phyloP scores from a whole-genome alignment of 2,329 filamentous ascomycete genomes.

The Curvularia spicifera region DNA sequence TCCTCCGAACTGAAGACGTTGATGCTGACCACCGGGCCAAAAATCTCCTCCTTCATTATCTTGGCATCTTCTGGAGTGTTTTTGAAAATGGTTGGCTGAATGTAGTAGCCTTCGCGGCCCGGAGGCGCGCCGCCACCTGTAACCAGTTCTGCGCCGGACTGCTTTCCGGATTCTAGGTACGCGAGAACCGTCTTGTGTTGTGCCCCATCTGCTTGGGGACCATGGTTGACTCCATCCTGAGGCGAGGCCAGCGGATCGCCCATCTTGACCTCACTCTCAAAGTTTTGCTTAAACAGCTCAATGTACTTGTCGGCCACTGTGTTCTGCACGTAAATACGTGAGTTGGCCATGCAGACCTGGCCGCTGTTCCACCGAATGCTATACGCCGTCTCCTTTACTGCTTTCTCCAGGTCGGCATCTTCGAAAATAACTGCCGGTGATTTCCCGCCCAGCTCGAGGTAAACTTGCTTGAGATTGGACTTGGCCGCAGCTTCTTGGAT shows the following conservation, averaged over 20 bases:
- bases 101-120: constrained; percentile 44
- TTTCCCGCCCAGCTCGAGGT: constrained; percentile 86
- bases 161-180: constrained; percentile 69
- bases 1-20: constrained; percentile 77
- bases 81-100: constrained; percentile 81
- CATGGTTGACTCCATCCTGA: constrained; percentile 72
- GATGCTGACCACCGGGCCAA: constrained; percentile 82
- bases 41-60: constrained; percentile 85
- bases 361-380: constrained; percentile 64
- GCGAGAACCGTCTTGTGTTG: constrained; percentile 58
- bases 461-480: constrained; percentile 83
- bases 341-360: constrained; percentile 67
- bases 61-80: constrained; percentile 78
- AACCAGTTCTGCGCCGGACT: constrained; percentile 55
- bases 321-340: constrained; percentile 64
- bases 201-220: constrained; percentile 59
- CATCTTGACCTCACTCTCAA: constrained; percentile 32
- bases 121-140: constrained; percentile 40
- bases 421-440: constrained; percentile 84
- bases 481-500: constrained; percentile 75
- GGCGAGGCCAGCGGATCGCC: constrained; percentile 70
- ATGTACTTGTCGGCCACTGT: constrained; percentile 56
- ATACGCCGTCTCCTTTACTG: constrained; percentile 60
- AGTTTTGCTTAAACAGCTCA: constrained; percentile 49
- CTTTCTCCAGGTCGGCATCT: constrained; percentile 78